A percentile compares a stretch with the other conserved stretches of the same genome.
Evolutionary conservation across 768 basidiomycete genomes (phyloP).

Genomic region (Collybia sp.): DNA sequence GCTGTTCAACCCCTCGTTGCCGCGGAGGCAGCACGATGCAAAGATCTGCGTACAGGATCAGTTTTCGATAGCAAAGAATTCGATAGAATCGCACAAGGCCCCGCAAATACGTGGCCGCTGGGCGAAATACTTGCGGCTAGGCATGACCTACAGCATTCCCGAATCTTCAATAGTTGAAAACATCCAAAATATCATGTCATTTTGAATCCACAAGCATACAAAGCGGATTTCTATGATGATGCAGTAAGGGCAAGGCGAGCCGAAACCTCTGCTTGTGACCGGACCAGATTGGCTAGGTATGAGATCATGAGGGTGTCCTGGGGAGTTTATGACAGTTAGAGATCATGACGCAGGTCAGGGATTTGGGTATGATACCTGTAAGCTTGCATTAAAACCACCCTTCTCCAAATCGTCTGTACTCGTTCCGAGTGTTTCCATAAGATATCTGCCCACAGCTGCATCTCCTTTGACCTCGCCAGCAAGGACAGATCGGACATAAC

Average conservation of each 20-base stretch:
- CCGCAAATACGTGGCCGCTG: slow-evolving; percentile 92
- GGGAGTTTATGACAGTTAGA: slow-evolving; percentile 10
- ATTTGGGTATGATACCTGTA: slow-evolving; percentile 48
- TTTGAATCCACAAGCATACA: background rate
- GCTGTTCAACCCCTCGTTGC: slow-evolving; percentile 65
- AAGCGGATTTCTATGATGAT: slow-evolving; percentile 26
- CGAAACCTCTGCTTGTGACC: slow-evolving; percentile 91
- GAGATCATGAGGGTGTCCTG: slow-evolving; percentile 94
- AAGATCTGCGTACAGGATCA: slow-evolving; percentile 44
- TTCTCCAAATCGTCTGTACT: slow-evolving; percentile 68
- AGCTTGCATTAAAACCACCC: slow-evolving; percentile 67
- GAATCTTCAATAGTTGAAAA: slow-evolving; percentile 87
- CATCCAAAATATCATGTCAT: background rate
- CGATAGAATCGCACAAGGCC: slow-evolving; percentile 45
- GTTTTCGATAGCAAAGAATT: slow-evolving; percentile 23
- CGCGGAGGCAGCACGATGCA: slow-evolving; percentile 40
- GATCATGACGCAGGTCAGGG: slow-evolving; percentile 9
- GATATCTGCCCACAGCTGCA: slow-evolving; percentile 81
- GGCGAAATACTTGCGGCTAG: slow-evolving; percentile 88
- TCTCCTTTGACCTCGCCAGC: slow-evolving; percentile 77
- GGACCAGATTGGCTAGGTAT: slow-evolving; percentile 89
- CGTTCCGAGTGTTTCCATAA: slow-evolving; percentile 83
- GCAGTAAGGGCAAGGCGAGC: slow-evolving; percentile 77
- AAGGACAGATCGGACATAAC: slow-evolving; percentile 79
- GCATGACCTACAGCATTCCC: slow-evolving; percentile 93